Conservation (phyloP, 2,329 filamentous ascomycete genomes). For the Colletotrichum sublineola region DNA sequence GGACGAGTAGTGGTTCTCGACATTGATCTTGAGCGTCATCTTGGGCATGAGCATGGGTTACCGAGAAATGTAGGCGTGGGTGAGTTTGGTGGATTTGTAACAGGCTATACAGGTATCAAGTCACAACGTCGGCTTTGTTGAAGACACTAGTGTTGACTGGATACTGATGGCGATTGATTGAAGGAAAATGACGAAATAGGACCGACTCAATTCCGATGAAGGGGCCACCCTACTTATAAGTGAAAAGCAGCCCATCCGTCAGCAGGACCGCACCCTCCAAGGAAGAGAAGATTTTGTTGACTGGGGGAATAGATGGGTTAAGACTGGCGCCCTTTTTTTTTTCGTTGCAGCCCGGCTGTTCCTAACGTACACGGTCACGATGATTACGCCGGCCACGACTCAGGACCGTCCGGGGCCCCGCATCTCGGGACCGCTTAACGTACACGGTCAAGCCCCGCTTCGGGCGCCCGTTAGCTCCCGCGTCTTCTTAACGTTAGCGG, state of each 20-base stretch:
- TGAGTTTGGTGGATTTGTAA: too few species aligned
- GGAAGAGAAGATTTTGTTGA: too few species aligned
- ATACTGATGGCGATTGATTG: neutral
- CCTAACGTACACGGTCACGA: constrained; percentile 32
- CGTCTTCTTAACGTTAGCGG: constrained; percentile 14
- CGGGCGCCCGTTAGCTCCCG: neutral
- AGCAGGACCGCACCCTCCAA: neutral
- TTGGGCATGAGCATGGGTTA: too few species aligned
- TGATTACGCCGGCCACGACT: constrained; percentile 8
- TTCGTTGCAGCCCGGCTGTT: constrained; percentile 27
- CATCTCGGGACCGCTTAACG: constrained; percentile 15
- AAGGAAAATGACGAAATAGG: neutral
- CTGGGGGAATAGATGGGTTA: constrained; percentile 13
- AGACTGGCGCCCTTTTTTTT: neutral
- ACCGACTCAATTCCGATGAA: too few species aligned
- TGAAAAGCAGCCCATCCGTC: neutral
- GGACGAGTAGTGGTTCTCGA: too few species aligned
- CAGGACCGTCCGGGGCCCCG: constrained; percentile 25
- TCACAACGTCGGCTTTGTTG: neutral
- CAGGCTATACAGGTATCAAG: too few species aligned
- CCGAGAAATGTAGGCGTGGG: too few species aligned
- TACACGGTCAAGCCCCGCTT: constrained; percentile 26
- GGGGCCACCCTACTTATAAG: too few species aligned
- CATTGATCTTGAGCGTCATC: too few species aligned
- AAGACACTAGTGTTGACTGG: neutral